These are phyloP conservation scores for Trichoderma parareesei DNA, from an alignment of 495 filamentous ascomycete species.

Conservation along the genomic window DNA sequence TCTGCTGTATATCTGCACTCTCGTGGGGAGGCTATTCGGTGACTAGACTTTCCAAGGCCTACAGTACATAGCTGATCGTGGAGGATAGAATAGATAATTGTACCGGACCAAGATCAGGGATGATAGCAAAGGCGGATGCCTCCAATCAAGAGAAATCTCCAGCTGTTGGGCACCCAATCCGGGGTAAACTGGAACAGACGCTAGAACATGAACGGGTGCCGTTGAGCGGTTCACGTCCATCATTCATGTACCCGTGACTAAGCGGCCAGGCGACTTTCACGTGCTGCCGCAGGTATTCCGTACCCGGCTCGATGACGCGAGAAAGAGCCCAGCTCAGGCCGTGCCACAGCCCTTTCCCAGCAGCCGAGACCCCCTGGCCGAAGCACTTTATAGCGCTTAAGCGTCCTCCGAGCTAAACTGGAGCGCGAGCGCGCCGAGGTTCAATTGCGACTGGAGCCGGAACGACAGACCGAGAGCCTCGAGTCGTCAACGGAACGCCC, in stretches of 20 bases:
- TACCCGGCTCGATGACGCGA: slow-evolving; percentile 2
- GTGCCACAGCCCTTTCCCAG: not conserved
- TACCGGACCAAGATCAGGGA: too few species aligned
- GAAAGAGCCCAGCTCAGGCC: not conserved
- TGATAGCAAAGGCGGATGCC: too few species aligned
- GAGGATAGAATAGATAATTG: too few species aligned
- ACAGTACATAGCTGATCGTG: too few species aligned
- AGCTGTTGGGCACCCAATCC: not conserved
- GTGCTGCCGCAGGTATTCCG: not conserved
- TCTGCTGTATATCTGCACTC: too few species aligned
- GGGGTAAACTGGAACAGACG: not conserved
- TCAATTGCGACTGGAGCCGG: slow-evolving; percentile 1
- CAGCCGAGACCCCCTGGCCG: slow-evolving; percentile 4
- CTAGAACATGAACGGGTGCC: not conserved
- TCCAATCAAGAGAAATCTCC: not conserved
- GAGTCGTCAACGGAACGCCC: not conserved
- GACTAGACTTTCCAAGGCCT: too few species aligned
- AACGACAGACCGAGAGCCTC: slow-evolving; percentile 6
- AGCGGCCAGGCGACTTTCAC: not conserved
- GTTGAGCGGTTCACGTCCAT: not conserved
- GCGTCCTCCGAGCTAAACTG: not conserved
- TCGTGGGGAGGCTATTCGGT: too few species aligned
- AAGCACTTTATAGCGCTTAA: not conserved
- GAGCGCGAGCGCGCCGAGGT: slow-evolving; percentile 8
- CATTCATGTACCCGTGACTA: not conserved